Evolutionary conservation across 352 stramenopile species (phyloP).

Genomic region (Elongisporangium prolatum): DNA sequence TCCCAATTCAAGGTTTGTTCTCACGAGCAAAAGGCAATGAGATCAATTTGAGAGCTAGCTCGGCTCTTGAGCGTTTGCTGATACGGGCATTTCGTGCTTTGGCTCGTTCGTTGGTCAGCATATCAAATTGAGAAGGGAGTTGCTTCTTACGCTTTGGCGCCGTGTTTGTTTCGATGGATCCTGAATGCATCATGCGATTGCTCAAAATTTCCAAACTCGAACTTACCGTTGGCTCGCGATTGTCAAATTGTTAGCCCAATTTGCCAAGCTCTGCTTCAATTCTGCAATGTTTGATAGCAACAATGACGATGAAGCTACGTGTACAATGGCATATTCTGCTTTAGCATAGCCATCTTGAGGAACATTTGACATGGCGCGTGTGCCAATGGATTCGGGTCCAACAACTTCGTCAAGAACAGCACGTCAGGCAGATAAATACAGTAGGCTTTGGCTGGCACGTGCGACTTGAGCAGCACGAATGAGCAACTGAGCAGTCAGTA

Average conservation of each 20-base stretch:
- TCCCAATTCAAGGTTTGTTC: not conserved
- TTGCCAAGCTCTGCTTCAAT: not conserved
- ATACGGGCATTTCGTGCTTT: not conserved
- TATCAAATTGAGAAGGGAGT: not conserved
- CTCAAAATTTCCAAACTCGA: not conserved
- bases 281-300: not conserved
- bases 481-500: no score
- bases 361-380: no score
- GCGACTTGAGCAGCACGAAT: no score
- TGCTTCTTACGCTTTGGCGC: not conserved
- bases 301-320: no score
- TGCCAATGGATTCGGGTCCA: no score
- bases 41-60: no score
- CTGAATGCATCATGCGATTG: not conserved
- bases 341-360: no score
- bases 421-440: no score
- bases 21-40: no score
- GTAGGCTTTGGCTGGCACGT: no score
- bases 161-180: not conserved
- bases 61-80: not conserved
- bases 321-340: not conserved
- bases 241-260: not conserved
- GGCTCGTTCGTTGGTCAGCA: not conserved
- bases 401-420: no score
- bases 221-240: not conserved